A percentile compares a stretch with the other conserved stretches of the same genome.
Evolutionary conservation across 1,139 yeast species (phyloP).

Genomic region (Pichia sp.): DNA sequence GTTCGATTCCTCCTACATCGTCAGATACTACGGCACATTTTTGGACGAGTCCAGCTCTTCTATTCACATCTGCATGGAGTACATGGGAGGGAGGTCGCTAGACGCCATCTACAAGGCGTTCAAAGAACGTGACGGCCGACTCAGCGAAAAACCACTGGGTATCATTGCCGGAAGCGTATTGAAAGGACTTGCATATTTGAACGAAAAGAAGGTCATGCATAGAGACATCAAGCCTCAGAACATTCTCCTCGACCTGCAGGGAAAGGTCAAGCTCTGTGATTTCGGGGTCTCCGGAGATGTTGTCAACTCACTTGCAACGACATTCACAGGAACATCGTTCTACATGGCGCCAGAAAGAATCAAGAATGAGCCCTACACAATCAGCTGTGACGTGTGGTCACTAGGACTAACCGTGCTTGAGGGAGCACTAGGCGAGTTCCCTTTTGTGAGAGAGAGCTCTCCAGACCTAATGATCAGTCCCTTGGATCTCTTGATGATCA

Average conservation of each 20-base stretch:
- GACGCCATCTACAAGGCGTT: constrained; percentile 83
- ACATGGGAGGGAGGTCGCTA: constrained; percentile 87
- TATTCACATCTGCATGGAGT: constrained; percentile 92
- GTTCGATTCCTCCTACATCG: constrained; percentile 81
- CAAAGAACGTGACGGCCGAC: constrained; percentile 66
- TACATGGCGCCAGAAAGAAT: constrained; percentile 99
- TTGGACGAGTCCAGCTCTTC: constrained; percentile 70
- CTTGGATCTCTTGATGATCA: constrained; percentile 76
- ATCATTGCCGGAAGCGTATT: constrained; percentile 83
- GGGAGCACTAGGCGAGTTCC: constrained; percentile 87
- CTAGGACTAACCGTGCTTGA: constrained; percentile 86
- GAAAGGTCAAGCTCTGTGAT: constrained; percentile 62
- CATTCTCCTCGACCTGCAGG: constrained; percentile 76
- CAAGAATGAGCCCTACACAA: constrained; percentile 91
- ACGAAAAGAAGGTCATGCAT: constrained; percentile 87
- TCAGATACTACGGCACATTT: constrained; percentile 88
- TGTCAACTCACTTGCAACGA: constrained; percentile 88
- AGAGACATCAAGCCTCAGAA: constrained; percentile 96
- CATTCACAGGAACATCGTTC: constrained; percentile 94
- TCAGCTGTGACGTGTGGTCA: constrained; percentile 95
- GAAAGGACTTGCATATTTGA: constrained; percentile 79
- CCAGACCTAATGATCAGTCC: constrained; percentile 51
- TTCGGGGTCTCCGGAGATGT: constrained; percentile 99
- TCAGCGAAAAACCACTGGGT: constrained; percentile 89
- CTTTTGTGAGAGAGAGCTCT: constrained; percentile 43